A percentile compares a stretch with the other conserved stretches of the same genome.
phyloP scores from a whole-genome alignment of 1,139 yeast species.

The Diutina rugosa region DNA sequence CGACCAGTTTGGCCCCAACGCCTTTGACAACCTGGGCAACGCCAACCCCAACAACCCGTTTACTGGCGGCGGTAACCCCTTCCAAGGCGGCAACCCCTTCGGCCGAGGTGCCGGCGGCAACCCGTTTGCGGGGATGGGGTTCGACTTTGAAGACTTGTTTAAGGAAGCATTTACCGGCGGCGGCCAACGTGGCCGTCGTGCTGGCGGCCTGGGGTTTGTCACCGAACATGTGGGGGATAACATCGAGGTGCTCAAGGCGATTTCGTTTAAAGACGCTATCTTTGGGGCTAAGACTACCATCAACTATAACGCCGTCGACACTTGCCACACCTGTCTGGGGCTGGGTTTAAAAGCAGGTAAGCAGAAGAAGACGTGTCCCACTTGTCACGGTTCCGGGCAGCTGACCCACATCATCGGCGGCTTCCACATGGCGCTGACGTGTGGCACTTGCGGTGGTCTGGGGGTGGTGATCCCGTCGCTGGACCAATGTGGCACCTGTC shows the following conservation, averaged over 20 bases:
- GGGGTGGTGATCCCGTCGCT: constrained; percentile 64
- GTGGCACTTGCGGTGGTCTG: constrained; percentile 76
- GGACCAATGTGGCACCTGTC: constrained; percentile 71
- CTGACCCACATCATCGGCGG: constrained; percentile 84
- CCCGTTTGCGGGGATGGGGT: constrained; percentile 37
- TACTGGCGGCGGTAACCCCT: constrained; percentile 32
- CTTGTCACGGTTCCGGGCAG: constrained; percentile 92
- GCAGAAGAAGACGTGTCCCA: constrained; percentile 64
- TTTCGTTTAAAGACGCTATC: constrained; percentile 78
- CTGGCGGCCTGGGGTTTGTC: constrained; percentile 30
- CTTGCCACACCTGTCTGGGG: constrained; percentile 74
- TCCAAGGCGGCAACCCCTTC: constrained; percentile 26
- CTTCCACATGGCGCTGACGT: constrained; percentile 93
- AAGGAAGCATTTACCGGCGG: constrained; percentile 58
- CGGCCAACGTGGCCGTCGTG: constrained; percentile 18
- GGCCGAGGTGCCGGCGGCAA: constrained; percentile 20
- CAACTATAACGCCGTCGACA: constrained; percentile 61
- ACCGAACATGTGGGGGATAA: constrained; percentile 85
- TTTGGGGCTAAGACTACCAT: constrained; percentile 63
- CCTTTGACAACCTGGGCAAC: constrained; percentile 44
- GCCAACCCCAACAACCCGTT: constrained; percentile 43
- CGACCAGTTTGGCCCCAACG: constrained; percentile 85
- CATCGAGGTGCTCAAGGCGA: constrained; percentile 63
- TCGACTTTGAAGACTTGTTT: constrained; percentile 80
- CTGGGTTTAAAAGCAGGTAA: constrained; percentile 73